Percentiles rank a stretch among this genome's conserved stretches.
phyloP scores from a whole-genome alignment of 805 yeast genomes.

The Tetrapisispora arboricola region DNA sequence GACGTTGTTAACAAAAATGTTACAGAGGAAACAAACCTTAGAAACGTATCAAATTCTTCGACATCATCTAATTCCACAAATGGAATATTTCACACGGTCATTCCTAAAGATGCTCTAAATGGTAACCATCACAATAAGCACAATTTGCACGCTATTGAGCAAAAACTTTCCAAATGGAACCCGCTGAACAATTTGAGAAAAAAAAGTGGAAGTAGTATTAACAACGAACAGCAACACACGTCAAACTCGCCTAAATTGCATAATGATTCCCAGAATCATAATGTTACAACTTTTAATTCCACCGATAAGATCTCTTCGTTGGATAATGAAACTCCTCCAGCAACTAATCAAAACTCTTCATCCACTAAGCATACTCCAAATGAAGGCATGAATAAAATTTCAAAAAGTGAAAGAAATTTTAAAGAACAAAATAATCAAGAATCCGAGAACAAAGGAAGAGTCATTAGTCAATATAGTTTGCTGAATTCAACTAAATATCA shows the following conservation, averaged over 20 bases:
- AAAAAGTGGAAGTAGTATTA: slow-evolving; percentile 13
- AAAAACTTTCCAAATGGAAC: slow-evolving; percentile 25
- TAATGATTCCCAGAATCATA: neutral
- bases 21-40: slow-evolving; percentile 1
- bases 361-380: no score
- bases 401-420: no score
- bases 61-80: slow-evolving; percentile 1
- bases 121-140: slow-evolving; percentile 9
- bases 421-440: no score
- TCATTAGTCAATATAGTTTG: slow-evolving; percentile 9
- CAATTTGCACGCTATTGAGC: slow-evolving; percentile 16
- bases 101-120: slow-evolving; percentile 14
- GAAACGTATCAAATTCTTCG: slow-evolving; percentile 5
- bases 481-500: slow-evolving; percentile 13
- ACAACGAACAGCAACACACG: slow-evolving; percentile 1
- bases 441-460: slow-evolving; percentile 3
- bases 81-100: slow-evolving; percentile 21
- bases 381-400: no score
- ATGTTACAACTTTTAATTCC: no score
- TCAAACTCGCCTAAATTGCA: neutral
- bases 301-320: no score
- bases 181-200: slow-evolving; percentile 21
- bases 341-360: no score
- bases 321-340: no score
- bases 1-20: neutral